Evolutionary conservation across 768 basidiomycete genomes (phyloP).

Genomic region (Vararia minispora): DNA sequence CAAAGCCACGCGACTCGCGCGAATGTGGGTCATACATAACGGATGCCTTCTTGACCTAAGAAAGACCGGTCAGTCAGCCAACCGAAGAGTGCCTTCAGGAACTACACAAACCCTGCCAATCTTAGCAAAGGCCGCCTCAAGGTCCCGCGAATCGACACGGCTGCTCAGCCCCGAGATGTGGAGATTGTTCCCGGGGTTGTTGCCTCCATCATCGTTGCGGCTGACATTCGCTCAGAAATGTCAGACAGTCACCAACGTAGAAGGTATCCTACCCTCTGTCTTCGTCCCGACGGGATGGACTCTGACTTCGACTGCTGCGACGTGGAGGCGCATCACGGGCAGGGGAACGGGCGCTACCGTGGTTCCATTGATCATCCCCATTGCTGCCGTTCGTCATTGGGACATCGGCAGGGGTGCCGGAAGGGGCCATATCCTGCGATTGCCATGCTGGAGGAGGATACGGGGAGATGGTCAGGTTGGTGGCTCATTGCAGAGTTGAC

Average conservation of each 20-base stretch:
- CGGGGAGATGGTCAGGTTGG: conserved; percentile 30
- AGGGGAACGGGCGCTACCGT: conserved; percentile 30
- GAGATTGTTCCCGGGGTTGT: conserved; percentile 56
- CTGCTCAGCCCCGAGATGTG: conserved; percentile 50
- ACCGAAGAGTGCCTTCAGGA: background rate
- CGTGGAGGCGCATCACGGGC: conserved; percentile 40
- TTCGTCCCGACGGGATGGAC: conserved; percentile 43
- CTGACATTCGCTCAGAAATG: conserved; percentile 7
- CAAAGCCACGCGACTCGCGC: conserved; percentile 68
- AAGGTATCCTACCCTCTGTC: conserved; percentile 43
- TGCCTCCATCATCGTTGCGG: conserved; percentile 22
- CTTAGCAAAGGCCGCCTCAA: conserved; percentile 83
- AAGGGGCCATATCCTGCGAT: conserved; percentile 68
- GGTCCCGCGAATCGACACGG: conserved; percentile 69
- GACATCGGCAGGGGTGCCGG: conserved; percentile 28
- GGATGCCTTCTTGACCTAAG: conserved; percentile 49
- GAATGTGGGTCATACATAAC: conserved; percentile 61
- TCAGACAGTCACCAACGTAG: background rate
- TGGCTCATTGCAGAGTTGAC: conserved; percentile 12
- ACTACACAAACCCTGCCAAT: conserved; percentile 60
- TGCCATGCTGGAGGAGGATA: conserved; percentile 61
- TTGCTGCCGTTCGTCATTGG: conserved; percentile 33
- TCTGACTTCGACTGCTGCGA: conserved; percentile 70
- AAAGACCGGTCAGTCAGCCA: background rate
- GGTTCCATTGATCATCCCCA: conserved; percentile 50